Evolutionary conservation across 495 filamentous ascomycete genomes (phyloP).

Genomic region (Penicillium roqueforti): DNA sequence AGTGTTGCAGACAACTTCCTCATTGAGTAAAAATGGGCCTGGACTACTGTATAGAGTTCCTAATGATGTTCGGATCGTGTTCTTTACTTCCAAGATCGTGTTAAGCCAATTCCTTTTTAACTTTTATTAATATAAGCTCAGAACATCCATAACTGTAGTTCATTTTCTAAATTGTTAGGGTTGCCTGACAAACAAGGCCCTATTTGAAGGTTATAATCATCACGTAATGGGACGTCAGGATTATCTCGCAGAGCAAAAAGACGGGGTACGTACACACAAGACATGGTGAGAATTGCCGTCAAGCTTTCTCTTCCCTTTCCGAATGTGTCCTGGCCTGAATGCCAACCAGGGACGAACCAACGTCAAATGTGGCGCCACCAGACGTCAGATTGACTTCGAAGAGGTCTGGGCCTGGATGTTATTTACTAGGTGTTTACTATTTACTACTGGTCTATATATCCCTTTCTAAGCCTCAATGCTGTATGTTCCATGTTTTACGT

Average conservation of each 20-base stretch:
- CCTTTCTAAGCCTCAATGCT: too few species aligned
- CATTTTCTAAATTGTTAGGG: not conserved
- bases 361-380: conserved; percentile 15
- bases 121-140: not conserved
- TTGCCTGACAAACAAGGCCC: not conserved
- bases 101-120: conserved; percentile 18
- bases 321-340: conserved; percentile 11
- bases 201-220: conserved; percentile 13
- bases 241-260: conserved; percentile 10
- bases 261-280: not conserved
- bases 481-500: too few species aligned
- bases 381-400: conserved; percentile 29
- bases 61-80: conserved; percentile 43
- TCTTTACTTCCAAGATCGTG: conserved; percentile 19
- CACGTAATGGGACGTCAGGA: conserved; percentile 29
- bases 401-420: conserved; percentile 16
- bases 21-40: conserved; percentile 58
- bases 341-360: conserved; percentile 19
- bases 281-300: conserved; percentile 7
- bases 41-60: conserved; percentile 38
- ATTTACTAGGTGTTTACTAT: too few species aligned
- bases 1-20: conserved; percentile 76
- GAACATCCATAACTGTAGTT: not conserved
- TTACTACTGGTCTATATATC: too few species aligned
- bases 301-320: conserved; percentile 22